A percentile compares a stretch with the other conserved stretches of the same genome.
Conservation (phyloP, 73 alveolate genomes). For the Paraurostyla sp. region DNA sequence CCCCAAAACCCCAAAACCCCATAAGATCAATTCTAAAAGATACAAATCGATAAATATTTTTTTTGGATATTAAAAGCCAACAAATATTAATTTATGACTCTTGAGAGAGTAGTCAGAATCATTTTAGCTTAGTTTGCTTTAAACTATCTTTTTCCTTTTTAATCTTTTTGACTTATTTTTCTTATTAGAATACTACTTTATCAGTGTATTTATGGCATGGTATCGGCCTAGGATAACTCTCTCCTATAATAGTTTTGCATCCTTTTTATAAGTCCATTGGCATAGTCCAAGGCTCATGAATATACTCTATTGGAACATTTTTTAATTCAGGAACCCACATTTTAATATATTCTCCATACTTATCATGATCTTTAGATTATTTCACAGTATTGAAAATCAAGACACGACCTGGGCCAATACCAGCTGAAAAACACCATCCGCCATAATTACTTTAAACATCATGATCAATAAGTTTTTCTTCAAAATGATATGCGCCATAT, state of each 20-base stretch:
- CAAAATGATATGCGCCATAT: constrained; percentile 81
- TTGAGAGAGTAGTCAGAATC: no score
- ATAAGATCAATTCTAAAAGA: no score
- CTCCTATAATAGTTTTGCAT: constrained; percentile 73
- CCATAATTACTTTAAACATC: constrained; percentile 82
- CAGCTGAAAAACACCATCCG: constrained; percentile 82
- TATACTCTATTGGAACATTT: constrained; percentile 75
- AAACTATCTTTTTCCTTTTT: not conserved
- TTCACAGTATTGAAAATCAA: constrained; percentile 72
- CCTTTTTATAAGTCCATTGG: constrained; percentile 74
- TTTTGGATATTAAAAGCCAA: no score
- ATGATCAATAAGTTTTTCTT: constrained; percentile 76
- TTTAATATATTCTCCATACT: constrained; percentile 78
- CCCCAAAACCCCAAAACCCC: no score
- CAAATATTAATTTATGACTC: no score
- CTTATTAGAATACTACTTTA: not conserved
- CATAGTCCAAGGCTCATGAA: constrained; percentile 87
- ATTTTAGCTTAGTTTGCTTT: not conserved
- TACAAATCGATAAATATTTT: no score
- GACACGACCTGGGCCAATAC: constrained; percentile 81
- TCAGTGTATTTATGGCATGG: constrained; percentile 59
- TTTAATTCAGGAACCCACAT: constrained; percentile 84
- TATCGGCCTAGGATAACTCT: constrained; percentile 82
- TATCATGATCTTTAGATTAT: constrained; percentile 77
- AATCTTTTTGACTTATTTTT: not conserved